These are phyloP conservation scores for Starmerella sp. DNA, from an alignment of 805 yeast species.

Conservation along the genomic window DNA sequence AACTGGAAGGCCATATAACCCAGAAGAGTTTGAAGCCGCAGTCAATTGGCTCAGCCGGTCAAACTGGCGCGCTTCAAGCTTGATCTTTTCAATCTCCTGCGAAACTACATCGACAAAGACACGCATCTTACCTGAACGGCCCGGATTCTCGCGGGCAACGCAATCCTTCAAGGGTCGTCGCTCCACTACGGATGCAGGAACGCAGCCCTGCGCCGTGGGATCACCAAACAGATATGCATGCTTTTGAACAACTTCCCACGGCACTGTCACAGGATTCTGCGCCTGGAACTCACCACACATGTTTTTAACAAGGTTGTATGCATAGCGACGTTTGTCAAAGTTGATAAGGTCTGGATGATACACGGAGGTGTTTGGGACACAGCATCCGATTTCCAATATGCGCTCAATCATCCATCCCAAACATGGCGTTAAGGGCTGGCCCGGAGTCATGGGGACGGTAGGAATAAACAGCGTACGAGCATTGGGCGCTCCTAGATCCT, in stretches of 20 bases:
- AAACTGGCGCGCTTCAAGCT: conserved; percentile 40
- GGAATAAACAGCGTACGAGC: conserved; percentile 25
- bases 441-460: conserved; percentile 20
- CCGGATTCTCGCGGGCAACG: conserved; percentile 33
- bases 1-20: conserved; percentile 15
- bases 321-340: conserved; percentile 72
- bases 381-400: conserved; percentile 60
- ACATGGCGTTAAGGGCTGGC: conserved; percentile 56
- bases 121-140: conserved; percentile 29
- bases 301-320: conserved; percentile 49
- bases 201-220: conserved; percentile 1
- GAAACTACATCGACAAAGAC: conserved; percentile 39
- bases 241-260: conserved; percentile 6
- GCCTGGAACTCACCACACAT: conserved; percentile 26
- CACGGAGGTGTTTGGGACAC: conserved; percentile 66
- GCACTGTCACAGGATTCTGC: conserved; percentile 8
- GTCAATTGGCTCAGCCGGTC: conserved; percentile 22
- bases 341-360: conserved; percentile 57
- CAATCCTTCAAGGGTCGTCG: conserved; percentile 30
- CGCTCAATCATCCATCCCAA: conserved; percentile 86
- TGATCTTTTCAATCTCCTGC: conserved; percentile 42
- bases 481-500: conserved; percentile 13
- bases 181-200: conserved; percentile 21
- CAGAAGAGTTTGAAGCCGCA: background rate
- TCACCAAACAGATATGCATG: conserved; percentile 8